Evolutionary conservation across 352 stramenopile genomes (phyloP), one percentile per base, ranked within the genome.

Genomic region (Phytophthora pini): DNA sequence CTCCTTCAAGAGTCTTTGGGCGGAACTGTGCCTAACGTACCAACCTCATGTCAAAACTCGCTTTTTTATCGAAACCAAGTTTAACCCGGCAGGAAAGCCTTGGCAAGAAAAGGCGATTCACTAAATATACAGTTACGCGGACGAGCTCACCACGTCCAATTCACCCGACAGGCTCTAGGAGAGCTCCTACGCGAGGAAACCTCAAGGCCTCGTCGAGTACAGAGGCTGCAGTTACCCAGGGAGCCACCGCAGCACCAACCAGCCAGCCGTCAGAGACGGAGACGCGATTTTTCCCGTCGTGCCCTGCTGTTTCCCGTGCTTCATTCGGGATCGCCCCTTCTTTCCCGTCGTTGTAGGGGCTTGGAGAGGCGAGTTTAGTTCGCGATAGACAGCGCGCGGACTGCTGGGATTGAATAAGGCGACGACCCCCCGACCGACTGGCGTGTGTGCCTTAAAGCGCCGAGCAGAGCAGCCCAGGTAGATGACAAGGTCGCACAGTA

Each of bases 401-500:
- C 60, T 74, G 59, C 60, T 72, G 52, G 52, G 49, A 43, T 58
- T 49, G 43, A 62, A 66, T 56, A 67, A 61, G 54, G 51, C 53
- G 32, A 50, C 63, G 52, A 68, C 17, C 39, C 38, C 39, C 59
- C 59, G 52, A 65, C 26, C 46, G 39, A 55, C 29, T 43, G 50
- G 57, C 31, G 51, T 54, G 61, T 39, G 44, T 56, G 45, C 38
- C 20, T 50, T 43, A 22, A 41, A 41, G 34, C 24, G 22, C 8
- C 9, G 31, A 48, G 15, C 40, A 36, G 6, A 49, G 39, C 17
- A 48, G 43, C 8, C 27, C 52, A 47, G 38, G 38, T 67, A 57
- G 8, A 80, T 80, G 73, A 24, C 56, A 59, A 74, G 66, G 55
- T 74, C 63, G 48, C 61, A 70, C 46, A 78, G 63, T 45, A 64